Conservation (phyloP, 176 grass and related monocot species). For the Triticum aestivum region IWGSC_CS_RefSeq_v2.1 NC_057811.1:47209591-47210090, state of each 20-base stretch:
- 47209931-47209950: conserved; percentile 88
- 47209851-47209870: conserved; percentile 33
- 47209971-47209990: conserved; percentile 58
- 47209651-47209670: conserved; percentile 20
- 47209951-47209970: conserved; percentile 90
- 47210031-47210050: conserved; percentile 68
- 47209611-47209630: background rate
- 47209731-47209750: background rate
- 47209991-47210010: conserved; percentile 37
- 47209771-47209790: background rate
- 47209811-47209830: conserved; percentile 13
- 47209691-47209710: background rate
- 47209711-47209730: background rate
- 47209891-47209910: conserved; percentile 69
- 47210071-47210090: conserved; percentile 66
- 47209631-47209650: conserved; percentile 38
- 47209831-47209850: conserved; percentile 11
- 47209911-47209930: conserved; percentile 59
- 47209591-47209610: conserved; percentile 18
- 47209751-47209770: background rate
- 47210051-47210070: conserved; percentile 67
- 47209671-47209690: conserved; percentile 1
- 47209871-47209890: conserved; percentile 65
- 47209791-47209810: conserved; percentile 25
- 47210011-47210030: background rate